Evolutionary conservation across 352 stramenopile species (phyloP).

Genomic region (Phytophthora uliginosa): DNA sequence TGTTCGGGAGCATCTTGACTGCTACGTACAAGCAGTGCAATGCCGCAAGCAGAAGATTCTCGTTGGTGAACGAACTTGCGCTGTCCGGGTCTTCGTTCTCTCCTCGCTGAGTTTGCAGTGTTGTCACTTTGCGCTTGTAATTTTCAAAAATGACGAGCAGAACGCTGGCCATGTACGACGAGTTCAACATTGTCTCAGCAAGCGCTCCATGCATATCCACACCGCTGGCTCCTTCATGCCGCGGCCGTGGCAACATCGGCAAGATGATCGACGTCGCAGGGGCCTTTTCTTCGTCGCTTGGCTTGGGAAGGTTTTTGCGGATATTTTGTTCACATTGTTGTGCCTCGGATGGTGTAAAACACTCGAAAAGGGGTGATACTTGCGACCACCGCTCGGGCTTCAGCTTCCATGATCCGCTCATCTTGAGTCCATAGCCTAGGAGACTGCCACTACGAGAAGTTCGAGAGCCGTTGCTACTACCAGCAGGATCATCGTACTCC

Average conservation of each 20-base stretch:
- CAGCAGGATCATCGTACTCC: constrained; percentile 61
- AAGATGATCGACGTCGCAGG: constrained; percentile 25
- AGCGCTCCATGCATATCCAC: constrained; percentile 47
- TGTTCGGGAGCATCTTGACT: constrained; percentile 36
- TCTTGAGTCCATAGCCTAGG: constrained; percentile 71
- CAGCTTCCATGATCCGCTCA: constrained; percentile 76
- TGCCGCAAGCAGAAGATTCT: constrained; percentile 68
- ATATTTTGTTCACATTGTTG: constrained; percentile 85
- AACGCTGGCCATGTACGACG: constrained; percentile 51
- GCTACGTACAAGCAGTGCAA: constrained; percentile 67
- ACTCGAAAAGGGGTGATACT: constrained; percentile 80
- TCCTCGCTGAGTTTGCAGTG: background rate
- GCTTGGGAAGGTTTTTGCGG: constrained; percentile 46
- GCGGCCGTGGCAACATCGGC: constrained; percentile 42
- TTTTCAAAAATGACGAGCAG: constrained; percentile 60
- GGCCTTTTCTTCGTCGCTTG: constrained; percentile 9
- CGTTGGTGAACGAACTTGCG: constrained; percentile 30
- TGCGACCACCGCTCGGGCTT: constrained; percentile 62
- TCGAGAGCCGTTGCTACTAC: constrained; percentile 26
- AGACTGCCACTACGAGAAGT: constrained; percentile 38
- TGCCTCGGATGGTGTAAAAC: constrained; percentile 77
- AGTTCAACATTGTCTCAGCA: constrained; percentile 59
- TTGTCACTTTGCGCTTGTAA: constrained; percentile 25
- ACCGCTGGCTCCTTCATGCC: constrained; percentile 15
- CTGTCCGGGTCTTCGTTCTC: constrained; percentile 10